phyloP scores from a whole-genome alignment of 208 protist genomes.

The Angomonas ambiguus region DNA sequence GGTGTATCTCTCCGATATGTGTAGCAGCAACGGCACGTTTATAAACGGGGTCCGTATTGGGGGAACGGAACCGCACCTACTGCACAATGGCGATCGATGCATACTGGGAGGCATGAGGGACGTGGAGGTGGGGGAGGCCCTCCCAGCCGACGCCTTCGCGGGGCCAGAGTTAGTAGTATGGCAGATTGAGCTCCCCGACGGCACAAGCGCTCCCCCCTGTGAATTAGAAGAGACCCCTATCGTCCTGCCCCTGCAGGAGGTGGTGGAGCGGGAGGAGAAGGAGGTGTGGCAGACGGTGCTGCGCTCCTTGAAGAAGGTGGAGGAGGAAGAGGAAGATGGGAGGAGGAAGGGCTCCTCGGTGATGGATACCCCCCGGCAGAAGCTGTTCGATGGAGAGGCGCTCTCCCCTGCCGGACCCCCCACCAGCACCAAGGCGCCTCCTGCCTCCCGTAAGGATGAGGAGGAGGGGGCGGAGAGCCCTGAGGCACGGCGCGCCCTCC shows the following conservation, averaged over 20 bases:
- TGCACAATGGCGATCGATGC: slow-evolving; percentile 57
- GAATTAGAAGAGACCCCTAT: slow-evolving; percentile 51
- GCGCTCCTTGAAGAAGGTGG: slow-evolving; percentile 23
- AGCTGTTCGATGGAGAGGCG: slow-evolving; percentile 1
- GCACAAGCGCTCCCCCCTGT: not conserved
- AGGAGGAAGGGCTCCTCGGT: not conserved
- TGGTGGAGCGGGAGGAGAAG: slow-evolving; percentile 37
- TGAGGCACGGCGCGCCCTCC: too few relatives aligned
- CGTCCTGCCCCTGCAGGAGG: slow-evolving; percentile 41
- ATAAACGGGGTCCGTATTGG: slow-evolving; percentile 64
- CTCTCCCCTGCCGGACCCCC: not conserved
- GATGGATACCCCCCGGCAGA: not conserved
- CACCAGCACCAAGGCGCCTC: not conserved
- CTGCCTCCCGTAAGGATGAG: not conserved
- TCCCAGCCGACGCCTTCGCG: slow-evolving; percentile 45
- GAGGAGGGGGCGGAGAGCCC: not conserved
- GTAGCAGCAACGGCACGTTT: slow-evolving; percentile 89
- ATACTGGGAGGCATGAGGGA: slow-evolving; percentile 88
- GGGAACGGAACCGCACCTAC: slow-evolving; percentile 30
- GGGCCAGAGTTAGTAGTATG: slow-evolving; percentile 75
- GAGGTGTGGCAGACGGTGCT: slow-evolving; percentile 32
- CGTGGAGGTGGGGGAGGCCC: slow-evolving; percentile 35
- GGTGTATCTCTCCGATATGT: slow-evolving; percentile 68
- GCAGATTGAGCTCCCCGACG: slow-evolving; percentile 23
- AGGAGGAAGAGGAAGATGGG: not conserved